Evolutionary conservation across 179 eudicot genomes (phyloP).

Genomic region (Spergularia azorica): DNA sequence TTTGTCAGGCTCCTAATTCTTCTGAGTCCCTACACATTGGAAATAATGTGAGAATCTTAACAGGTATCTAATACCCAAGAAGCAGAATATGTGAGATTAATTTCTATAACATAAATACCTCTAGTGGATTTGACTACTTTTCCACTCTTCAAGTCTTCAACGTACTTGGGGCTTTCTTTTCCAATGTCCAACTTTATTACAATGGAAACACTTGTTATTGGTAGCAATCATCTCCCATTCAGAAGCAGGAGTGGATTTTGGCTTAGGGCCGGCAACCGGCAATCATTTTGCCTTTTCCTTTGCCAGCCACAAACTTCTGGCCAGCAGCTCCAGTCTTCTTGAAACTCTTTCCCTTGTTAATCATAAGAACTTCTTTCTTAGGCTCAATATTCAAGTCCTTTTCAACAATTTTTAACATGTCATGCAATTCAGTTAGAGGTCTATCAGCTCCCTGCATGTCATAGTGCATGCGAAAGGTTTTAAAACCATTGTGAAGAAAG

Average conservation of each 20-base stretch:
- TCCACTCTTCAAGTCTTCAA: background rate
- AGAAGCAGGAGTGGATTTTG: background rate
- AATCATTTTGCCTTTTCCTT: background rate
- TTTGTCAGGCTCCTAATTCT: background rate
- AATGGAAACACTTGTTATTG: background rate
- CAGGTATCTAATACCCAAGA: background rate
- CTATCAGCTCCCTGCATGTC: background rate
- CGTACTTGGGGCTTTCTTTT: background rate
- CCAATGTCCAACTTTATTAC: background rate
- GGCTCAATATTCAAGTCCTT: too few relatives aligned
- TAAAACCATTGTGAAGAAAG: too few relatives aligned
- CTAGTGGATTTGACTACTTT: background rate
- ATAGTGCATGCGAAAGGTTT: background rate
- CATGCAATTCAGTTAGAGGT: background rate
- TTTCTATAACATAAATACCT: constrained; percentile 6
- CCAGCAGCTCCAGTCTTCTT: background rate
- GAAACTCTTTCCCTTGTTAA: background rate
- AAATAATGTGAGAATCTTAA: background rate
- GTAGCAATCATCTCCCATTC: too few relatives aligned
- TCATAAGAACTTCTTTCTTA: background rate
- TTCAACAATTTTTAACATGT: background rate
- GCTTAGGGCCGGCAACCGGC: background rate
- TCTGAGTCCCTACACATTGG: background rate
- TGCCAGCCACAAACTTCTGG: background rate
- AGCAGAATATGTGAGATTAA: background rate